phyloP scores from a whole-genome alignment of 2,329 filamentous ascomycete species.

The Fusarium paranaense region DNA sequence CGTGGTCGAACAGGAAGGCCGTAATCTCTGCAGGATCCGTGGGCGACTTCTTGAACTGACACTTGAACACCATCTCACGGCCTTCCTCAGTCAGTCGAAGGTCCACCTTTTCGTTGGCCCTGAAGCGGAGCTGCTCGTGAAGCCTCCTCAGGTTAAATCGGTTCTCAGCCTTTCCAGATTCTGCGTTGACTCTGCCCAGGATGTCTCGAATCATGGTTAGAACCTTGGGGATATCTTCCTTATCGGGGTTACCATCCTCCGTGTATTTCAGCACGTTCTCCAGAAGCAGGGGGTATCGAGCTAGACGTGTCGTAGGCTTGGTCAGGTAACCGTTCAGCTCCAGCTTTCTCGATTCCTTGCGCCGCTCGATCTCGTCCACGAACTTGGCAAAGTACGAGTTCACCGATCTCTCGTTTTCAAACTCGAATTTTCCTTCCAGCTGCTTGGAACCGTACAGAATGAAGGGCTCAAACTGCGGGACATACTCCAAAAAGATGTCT shows the following conservation, averaged over 20 bases:
- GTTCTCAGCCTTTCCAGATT: constrained; percentile 97
- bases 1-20: constrained; percentile 96
- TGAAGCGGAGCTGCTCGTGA: constrained; percentile 91
- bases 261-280: constrained; percentile 95
- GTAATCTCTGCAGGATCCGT: constrained; percentile 91
- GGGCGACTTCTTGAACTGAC: constrained; percentile 90
- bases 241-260: constrained; percentile 88
- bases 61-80: constrained; percentile 94
- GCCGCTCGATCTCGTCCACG: constrained; percentile 94
- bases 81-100: constrained; percentile 94
- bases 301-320: constrained; percentile 94
- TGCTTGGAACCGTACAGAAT: constrained; percentile 97
- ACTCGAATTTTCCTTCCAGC: constrained; percentile 96
- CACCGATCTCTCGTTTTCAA: constrained; percentile 91
- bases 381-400: constrained; percentile 90
- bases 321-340: constrained; percentile 98
- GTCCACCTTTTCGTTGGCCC: constrained; percentile 90
- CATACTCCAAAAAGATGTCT: constrained; percentile 93
- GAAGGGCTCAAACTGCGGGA: constrained; percentile 93
- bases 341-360: constrained; percentile 96
- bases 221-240: constrained; percentile 91
- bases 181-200: constrained; percentile 87
- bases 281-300: constrained; percentile 90
- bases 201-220: constrained; percentile 88
- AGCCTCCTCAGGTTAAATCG: constrained; percentile 94